Percentiles rank a stretch among this genome's conserved stretches.
These are phyloP conservation scores for Fusarium miscanthi DNA, from an alignment of 2,329 filamentous ascomycete species.

Conservation along the genomic window DNA sequence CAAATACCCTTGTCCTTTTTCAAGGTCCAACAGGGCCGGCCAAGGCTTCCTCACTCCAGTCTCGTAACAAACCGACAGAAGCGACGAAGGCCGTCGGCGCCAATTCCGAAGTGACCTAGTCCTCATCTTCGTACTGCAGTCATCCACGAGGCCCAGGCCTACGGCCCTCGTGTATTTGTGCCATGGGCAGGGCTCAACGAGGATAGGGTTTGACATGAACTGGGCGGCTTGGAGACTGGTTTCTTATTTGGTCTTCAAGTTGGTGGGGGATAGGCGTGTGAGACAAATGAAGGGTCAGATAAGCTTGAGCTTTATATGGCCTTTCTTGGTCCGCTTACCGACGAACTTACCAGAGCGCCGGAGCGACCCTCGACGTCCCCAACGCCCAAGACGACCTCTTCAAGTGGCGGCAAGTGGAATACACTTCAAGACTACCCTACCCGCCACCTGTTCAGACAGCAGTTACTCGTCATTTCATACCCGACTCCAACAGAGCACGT, in stretches of 20 bases:
- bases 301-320: not conserved
- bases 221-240: not conserved
- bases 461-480: not conserved
- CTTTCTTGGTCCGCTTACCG: not conserved
- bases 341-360: not conserved
- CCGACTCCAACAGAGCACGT: not conserved
- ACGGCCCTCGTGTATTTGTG: not conserved
- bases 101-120: not conserved
- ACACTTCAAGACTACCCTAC: fast-evolving
- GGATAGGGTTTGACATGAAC: not conserved
- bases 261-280: not conserved
- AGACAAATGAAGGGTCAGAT: not conserved
- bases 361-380: not conserved
- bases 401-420: not conserved
- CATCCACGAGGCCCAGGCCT: not conserved
- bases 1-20: not conserved
- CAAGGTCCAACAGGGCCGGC: not conserved
- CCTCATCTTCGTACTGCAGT: not conserved
- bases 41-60: not conserved
- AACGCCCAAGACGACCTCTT: not conserved
- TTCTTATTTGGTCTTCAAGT: not conserved
- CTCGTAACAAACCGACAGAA: not conserved
- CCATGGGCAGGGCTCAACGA: not conserved
- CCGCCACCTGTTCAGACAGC: too few relatives aligned
- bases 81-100: not conserved